phyloP scores from a whole-genome alignment of 805 yeast genomes.

The Debaryomyces castellii region DNA sequence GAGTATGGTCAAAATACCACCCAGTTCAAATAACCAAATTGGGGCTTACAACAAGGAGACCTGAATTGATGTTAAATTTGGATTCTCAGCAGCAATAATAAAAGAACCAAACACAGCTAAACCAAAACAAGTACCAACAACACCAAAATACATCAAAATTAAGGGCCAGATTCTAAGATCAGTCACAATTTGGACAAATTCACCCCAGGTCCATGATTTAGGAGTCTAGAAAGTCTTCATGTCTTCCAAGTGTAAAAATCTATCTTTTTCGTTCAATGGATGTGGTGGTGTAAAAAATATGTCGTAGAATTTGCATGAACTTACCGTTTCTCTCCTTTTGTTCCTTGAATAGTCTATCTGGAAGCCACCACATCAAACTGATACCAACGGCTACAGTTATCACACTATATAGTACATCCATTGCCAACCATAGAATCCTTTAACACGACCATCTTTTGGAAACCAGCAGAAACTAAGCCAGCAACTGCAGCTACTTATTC shows the following conservation, averaged over 20 bases:
- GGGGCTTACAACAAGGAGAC: constrained; percentile 83
- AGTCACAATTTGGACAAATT: constrained; percentile 50
- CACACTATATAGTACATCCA: constrained; percentile 82
- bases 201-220: constrained; percentile 57
- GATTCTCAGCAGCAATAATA: constrained; percentile 63
- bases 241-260: constrained; percentile 56
- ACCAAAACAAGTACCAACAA: constrained; percentile 89
- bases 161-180: constrained; percentile 80
- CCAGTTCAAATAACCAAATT: constrained; percentile 83
- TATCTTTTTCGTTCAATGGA: constrained; percentile 58
- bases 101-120: constrained; percentile 83
- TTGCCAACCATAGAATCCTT: constrained; percentile 80
- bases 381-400: constrained; percentile 66
- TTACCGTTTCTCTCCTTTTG: constrained; percentile 11
- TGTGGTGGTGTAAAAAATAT: constrained; percentile 28
- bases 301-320: constrained; percentile 18
- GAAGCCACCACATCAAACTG: constrained; percentile 76
- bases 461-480: constrained; percentile 84
- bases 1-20: constrained; percentile 75
- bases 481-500: constrained; percentile 89
- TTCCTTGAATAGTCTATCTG: constrained; percentile 61
- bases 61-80: constrained; percentile 60
- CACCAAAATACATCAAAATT: constrained; percentile 87
- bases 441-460: constrained; percentile 73
- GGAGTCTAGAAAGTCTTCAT: constrained; percentile 52